Conservation (phyloP, 495 filamentous ascomycete genomes). For the Elaphomyces granulatus region DNA sequence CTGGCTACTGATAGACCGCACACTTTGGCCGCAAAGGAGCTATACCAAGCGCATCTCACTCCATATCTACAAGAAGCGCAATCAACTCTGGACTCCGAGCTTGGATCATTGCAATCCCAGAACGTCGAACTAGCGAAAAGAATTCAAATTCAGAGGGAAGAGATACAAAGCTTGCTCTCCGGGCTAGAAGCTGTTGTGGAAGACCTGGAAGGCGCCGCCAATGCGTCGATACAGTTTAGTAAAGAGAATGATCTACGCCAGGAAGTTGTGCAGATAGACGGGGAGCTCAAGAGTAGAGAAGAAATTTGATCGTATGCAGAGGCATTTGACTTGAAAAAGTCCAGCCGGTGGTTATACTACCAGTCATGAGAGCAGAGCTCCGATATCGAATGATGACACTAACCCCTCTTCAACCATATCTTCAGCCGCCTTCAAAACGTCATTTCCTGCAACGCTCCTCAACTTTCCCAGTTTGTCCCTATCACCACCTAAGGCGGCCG, state of each 20-base stretch:
- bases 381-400: constrained; percentile 23
- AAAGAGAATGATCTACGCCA: constrained; percentile 26
- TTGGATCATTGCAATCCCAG: constrained; percentile 46
- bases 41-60: constrained; percentile 56
- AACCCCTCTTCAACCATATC: constrained; percentile 39
- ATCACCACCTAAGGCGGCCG: constrained; percentile 28
- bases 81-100: constrained; percentile 41
- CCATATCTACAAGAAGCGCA: constrained; percentile 51
- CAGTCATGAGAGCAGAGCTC: constrained; percentile 26
- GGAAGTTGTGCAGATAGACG: constrained; percentile 30
- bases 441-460: constrained; percentile 16
- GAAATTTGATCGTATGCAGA: constrained; percentile 16
- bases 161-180: constrained; percentile 54
- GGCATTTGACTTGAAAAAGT: too few species aligned
- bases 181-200: constrained; percentile 50
- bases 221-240: constrained; percentile 29
- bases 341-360: too few species aligned
- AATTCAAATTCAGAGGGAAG: constrained; percentile 51
- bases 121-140: constrained; percentile 49
- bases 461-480: constrained; percentile 26
- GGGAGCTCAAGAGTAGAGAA: constrained; percentile 22
- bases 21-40: constrained; percentile 48
- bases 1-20: constrained; percentile 44
- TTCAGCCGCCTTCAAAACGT: constrained; percentile 24
- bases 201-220: constrained; percentile 54